These are phyloP conservation scores for Aspergillus glaucus DNA, from an alignment of 2,329 filamentous ascomycete genomes.

Conservation along the genomic window DNA sequence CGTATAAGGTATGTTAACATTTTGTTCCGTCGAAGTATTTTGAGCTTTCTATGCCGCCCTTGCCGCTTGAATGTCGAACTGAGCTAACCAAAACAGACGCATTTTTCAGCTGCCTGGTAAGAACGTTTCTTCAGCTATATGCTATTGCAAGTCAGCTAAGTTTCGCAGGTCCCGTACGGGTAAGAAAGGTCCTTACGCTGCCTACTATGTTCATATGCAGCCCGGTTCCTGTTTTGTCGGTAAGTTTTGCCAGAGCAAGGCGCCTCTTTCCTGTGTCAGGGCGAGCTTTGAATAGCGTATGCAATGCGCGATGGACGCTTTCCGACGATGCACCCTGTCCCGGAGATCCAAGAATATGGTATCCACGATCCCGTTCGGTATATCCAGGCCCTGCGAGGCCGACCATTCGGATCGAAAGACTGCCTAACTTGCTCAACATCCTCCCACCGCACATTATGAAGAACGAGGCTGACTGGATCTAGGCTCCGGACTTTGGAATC, in stretches of 20 bases:
- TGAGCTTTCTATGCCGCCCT: not conserved
- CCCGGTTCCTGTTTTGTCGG: constrained; percentile 66
- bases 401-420: not conserved
- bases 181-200: constrained; percentile 78
- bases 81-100: constrained; percentile 48
- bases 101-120: constrained; percentile 77
- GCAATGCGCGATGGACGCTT: not conserved
- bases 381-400: not conserved
- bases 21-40: not conserved
- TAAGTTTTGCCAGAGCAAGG: constrained; percentile 34
- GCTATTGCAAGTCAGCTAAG: constrained; percentile 14
- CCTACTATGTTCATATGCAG: constrained; percentile 80
- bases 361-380: not conserved
- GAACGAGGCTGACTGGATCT: constrained; percentile 2
- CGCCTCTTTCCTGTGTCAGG: not conserved
- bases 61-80: constrained; percentile 4
- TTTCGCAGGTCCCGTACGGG: constrained; percentile 64
- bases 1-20: constrained; percentile 65
- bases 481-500: constrained; percentile 77
- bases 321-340: too few relatives aligned
- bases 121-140: constrained; percentile 12
- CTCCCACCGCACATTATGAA: not conserved
- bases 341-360: too few relatives aligned
- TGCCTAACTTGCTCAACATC: not conserved
- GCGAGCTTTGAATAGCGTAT: not conserved